These are phyloP conservation scores for Incumbomyces lentus DNA, from an alignment of 2,329 filamentous ascomycete species.

Conservation along the genomic window DNA sequence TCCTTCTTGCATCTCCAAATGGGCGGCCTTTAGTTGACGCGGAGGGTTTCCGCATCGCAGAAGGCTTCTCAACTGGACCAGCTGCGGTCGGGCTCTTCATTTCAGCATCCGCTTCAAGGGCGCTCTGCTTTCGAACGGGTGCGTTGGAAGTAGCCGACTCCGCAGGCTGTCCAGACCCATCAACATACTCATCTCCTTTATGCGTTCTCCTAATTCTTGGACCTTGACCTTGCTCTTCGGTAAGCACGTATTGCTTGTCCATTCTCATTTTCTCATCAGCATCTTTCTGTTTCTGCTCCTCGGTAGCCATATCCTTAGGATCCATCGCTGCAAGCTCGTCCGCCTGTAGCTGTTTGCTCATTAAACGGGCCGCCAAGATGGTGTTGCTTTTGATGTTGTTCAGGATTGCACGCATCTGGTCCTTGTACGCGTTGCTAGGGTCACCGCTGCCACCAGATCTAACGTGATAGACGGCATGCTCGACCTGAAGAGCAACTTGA, in stretches of 20 bases:
- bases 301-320: conserved; percentile 80
- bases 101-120: conserved; percentile 27
- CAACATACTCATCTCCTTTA: conserved; percentile 86
- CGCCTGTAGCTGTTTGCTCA: conserved; percentile 62
- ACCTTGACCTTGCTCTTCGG: conserved; percentile 57
- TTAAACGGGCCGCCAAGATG: conserved; percentile 62
- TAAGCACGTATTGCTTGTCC: conserved; percentile 61
- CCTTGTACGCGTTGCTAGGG: conserved; percentile 45
- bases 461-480: conserved; percentile 54
- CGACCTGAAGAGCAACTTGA: conserved; percentile 65
- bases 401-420: conserved; percentile 63
- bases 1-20: conserved; percentile 35
- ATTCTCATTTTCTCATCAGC: conserved; percentile 46
- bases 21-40: conserved; percentile 23
- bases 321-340: conserved; percentile 78
- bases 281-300: conserved; percentile 64
- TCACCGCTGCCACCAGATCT: conserved; percentile 41
- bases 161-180: conserved; percentile 52
- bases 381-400: conserved; percentile 86
- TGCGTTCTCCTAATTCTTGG: conserved; percentile 80
- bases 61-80: conserved; percentile 16
- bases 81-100: conserved; percentile 18
- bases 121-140: conserved; percentile 28
- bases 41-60: conserved; percentile 23
- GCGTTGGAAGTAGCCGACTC: conserved; percentile 40